Percentiles rank a stretch among this genome's conserved stretches.
Evolutionary conservation across 2,329 filamentous ascomycete genomes (phyloP).

Genomic region (Phaeosphaeria sp.): DNA sequence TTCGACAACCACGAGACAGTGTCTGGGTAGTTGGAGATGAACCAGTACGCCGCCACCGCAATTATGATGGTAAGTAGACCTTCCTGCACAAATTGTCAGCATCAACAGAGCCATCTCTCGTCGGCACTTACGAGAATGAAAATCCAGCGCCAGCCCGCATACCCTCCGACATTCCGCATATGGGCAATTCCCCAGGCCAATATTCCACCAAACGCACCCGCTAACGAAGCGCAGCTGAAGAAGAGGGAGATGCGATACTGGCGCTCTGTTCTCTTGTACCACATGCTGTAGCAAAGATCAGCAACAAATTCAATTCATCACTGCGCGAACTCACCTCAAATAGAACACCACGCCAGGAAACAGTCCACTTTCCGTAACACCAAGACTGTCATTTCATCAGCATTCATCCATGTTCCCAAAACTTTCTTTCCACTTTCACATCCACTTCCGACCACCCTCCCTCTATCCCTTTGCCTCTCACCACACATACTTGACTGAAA

Average conservation of each 20-base stretch:
- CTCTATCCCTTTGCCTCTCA: too few species aligned
- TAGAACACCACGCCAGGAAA: slow-evolving; percentile 59
- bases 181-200: slow-evolving; percentile 67
- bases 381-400: too few species aligned
- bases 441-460: too few species aligned
- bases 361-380: slow-evolving; percentile 45
- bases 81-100: slow-evolving; percentile 25
- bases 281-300: too few species aligned
- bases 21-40: slow-evolving; percentile 71
- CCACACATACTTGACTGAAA: too few species aligned
- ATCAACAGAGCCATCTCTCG: not conserved
- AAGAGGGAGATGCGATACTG: slow-evolving; percentile 67
- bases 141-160: slow-evolving; percentile 51
- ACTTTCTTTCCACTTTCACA: too few species aligned
- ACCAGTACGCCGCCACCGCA: slow-evolving; percentile 54
- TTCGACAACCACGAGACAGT: slow-evolving; percentile 65
- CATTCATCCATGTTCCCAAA: too few species aligned
- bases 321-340: too few species aligned
- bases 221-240: slow-evolving; percentile 64
- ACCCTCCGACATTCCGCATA: slow-evolving; percentile 62
- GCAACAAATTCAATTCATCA: too few species aligned
- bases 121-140: slow-evolving; percentile 44
- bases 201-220: slow-evolving; percentile 67
- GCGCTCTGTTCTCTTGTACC: slow-evolving; percentile 67
- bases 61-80: slow-evolving; percentile 47